Evolutionary conservation across 2,329 filamentous ascomycete species (phyloP).

Genomic region (Alternaria gaisen): DNA sequence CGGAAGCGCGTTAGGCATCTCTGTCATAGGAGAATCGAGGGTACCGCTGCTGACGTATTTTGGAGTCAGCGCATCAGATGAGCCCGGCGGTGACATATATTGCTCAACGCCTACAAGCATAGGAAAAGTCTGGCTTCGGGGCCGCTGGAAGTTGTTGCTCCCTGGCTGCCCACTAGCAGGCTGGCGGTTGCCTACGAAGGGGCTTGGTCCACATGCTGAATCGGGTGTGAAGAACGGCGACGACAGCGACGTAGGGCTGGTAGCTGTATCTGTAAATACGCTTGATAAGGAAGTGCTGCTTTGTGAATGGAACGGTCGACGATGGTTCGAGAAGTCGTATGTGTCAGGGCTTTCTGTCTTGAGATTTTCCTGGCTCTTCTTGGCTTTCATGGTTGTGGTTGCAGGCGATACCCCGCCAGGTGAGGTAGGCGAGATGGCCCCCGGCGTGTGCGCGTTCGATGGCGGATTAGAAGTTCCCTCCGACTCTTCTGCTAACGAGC

Average conservation of each 20-base stretch:
- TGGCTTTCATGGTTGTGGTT: conserved; percentile 69
- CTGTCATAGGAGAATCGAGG: conserved; percentile 62
- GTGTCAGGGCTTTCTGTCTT: conserved; percentile 67
- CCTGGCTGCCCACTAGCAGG: conserved; percentile 56
- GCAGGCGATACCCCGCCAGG: conserved; percentile 74
- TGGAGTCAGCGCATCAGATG: conserved; percentile 64
- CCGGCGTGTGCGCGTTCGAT: conserved; percentile 69
- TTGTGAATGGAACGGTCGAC: conserved; percentile 72
- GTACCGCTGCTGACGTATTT: conserved; percentile 60
- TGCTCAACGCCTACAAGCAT: conserved; percentile 70
- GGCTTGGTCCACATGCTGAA: conserved; percentile 66
- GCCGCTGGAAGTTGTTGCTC: conserved; percentile 71
- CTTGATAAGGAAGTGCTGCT: conserved; percentile 72
- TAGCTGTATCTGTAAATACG: conserved; percentile 70
- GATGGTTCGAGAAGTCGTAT: conserved; percentile 68
- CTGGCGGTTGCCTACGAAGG: conserved; percentile 68
- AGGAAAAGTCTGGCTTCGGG: conserved; percentile 88
- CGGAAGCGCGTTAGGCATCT: conserved; percentile 51
- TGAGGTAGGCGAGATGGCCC: conserved; percentile 76
- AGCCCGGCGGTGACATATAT: conserved; percentile 61
- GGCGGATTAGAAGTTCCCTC: conserved; percentile 67
- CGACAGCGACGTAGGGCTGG: conserved; percentile 77
- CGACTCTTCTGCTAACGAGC: conserved; percentile 70
- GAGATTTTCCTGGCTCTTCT: conserved; percentile 72
- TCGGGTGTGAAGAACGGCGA: conserved; percentile 83